These are phyloP conservation scores for Fusarium cicatricum DNA, from an alignment of 2,329 filamentous ascomycete genomes.

Conservation along the genomic window DNA sequence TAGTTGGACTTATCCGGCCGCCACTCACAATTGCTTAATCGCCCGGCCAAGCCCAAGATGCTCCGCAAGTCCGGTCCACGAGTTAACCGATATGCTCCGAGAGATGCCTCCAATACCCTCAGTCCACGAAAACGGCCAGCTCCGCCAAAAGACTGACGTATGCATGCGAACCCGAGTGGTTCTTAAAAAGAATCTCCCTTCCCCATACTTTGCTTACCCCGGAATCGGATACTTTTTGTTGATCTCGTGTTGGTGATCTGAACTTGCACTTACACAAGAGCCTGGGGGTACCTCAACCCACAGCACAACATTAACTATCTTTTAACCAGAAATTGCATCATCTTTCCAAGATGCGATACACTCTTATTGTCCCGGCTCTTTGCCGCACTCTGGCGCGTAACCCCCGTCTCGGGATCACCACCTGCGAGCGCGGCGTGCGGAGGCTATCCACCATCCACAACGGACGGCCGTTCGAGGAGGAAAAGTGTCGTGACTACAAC, in stretches of 20 bases:
- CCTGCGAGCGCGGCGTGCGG: constrained; percentile 4
- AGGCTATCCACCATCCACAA: constrained; percentile 19
- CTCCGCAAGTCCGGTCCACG: constrained; percentile 22
- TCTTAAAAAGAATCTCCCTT: constrained; percentile 4
- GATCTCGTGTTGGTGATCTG: not conserved
- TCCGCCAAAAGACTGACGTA: no score
- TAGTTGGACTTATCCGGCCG: not conserved
- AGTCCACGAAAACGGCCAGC: constrained; percentile 5
- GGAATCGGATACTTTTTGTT: not conserved
- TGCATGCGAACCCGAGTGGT: no score
- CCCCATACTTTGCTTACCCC: not conserved
- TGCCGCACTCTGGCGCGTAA: constrained; percentile 14
- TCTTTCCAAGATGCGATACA: constrained; percentile 19
- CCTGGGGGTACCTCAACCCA: not conserved
- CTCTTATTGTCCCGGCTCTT: constrained; percentile 14
- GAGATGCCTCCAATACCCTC: constrained; percentile 3
- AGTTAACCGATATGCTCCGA: constrained; percentile 27
- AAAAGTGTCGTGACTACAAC: constrained; percentile 36
- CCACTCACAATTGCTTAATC: not conserved
- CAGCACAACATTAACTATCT: not conserved
- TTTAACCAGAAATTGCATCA: not conserved
- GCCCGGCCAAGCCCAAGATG: not conserved
- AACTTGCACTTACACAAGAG: not conserved
- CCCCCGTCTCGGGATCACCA: constrained; percentile 3
- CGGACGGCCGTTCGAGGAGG: constrained; percentile 35